Conservation (phyloP, 148 eudicot genomes). For the Nepenthes mirabilis region DNA sequence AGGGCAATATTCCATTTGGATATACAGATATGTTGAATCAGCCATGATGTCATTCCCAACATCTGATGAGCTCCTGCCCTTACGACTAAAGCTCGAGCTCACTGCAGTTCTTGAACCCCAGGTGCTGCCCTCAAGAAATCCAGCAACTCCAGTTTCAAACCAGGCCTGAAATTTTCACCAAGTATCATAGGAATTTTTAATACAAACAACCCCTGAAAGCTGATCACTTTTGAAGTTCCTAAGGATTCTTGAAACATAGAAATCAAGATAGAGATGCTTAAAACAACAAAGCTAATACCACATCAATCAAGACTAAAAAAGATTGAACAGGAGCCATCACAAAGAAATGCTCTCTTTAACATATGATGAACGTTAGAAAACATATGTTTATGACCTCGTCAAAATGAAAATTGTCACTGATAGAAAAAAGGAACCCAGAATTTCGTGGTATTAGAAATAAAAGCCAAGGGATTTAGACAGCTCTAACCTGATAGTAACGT, state of each 20-base stretch:
- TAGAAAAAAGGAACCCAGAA: background rate
- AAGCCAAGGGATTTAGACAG: background rate
- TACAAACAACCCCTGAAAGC: background rate
- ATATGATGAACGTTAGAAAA: too few relatives aligned
- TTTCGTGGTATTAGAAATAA: background rate
- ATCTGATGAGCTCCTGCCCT: conserved; percentile 46
- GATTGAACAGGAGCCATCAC: too few relatives aligned
- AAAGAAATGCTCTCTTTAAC: too few relatives aligned
- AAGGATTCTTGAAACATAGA: too few relatives aligned
- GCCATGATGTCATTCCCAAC: conserved; percentile 33
- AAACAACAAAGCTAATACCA: background rate
- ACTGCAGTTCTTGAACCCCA: conserved; percentile 57
- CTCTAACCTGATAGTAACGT: conserved; percentile 83
- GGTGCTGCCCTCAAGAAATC: conserved; percentile 29
- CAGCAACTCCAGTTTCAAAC: conserved; percentile 76
- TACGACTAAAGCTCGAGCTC: conserved; percentile 49
- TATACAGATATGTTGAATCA: conserved; percentile 80
- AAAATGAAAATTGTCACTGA: background rate
- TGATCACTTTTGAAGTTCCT: background rate
- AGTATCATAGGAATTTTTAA: conserved; percentile 1
- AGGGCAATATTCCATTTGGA: conserved; percentile 99
- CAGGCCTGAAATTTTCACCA: conserved; percentile 59
- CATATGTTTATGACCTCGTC: too few relatives aligned
- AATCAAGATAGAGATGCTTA: background rate
- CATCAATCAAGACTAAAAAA: too few relatives aligned